Percentiles rank a stretch among this genome's conserved stretches.
Evolutionary conservation across 495 filamentous ascomycete genomes (phyloP).

Genomic region (Tuber indicum): DNA sequence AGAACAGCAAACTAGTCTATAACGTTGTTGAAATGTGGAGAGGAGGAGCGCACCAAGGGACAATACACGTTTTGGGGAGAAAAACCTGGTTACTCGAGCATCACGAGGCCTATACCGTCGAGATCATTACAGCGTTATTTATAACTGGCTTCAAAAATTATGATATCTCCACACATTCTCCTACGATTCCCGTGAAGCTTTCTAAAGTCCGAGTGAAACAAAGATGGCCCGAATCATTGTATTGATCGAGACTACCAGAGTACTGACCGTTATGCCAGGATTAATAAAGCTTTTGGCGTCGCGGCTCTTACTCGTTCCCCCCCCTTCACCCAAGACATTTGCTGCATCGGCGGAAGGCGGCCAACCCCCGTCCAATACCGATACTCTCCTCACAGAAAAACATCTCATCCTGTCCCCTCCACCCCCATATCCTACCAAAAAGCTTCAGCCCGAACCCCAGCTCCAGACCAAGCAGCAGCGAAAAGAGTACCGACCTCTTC

Average conservation of each 20-base stretch:
- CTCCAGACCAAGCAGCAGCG: background rate
- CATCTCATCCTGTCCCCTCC: background rate
- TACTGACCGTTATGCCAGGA: background rate
- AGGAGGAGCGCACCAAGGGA: background rate
- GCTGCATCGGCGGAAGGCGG: background rate
- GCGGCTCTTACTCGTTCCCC: background rate
- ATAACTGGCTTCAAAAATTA: background rate
- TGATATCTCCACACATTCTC: background rate
- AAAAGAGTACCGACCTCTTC: background rate
- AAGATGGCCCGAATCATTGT: background rate
- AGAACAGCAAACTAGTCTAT: background rate
- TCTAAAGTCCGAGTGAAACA: slow-evolving; percentile 6
- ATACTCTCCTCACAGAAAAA: background rate
- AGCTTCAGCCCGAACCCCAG: background rate
- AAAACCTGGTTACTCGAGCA: slow-evolving; percentile 1
- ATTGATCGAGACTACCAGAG: background rate
- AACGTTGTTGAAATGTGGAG: background rate
- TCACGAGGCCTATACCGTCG: background rate
- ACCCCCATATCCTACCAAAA: slow-evolving; percentile 1
- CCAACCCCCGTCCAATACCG: background rate
- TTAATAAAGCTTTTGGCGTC: background rate
- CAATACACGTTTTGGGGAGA: background rate
- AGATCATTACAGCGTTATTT: background rate
- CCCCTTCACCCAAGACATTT: background rate
- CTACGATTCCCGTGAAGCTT: background rate